A percentile compares a stretch with the other conserved stretches of the same genome.
phyloP scores from a whole-genome alignment of 75 land plant genomes.

The Pinus albicaulis region DNA sequence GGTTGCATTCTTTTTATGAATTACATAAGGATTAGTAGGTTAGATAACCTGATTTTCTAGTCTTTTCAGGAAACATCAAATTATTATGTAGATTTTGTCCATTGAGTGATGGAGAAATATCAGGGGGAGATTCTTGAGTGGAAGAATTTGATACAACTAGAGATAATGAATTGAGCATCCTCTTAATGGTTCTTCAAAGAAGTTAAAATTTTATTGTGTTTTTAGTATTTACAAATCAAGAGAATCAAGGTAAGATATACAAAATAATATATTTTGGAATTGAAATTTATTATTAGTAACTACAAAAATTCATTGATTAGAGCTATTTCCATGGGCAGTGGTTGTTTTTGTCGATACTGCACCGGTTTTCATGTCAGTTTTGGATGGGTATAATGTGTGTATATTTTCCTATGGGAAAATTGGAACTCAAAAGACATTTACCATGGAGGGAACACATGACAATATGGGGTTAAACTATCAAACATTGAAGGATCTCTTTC shows the following conservation, averaged over 20 bases:
- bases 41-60: not conserved
- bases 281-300: not conserved
- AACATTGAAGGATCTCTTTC: constrained; percentile 79
- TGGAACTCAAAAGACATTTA: constrained; percentile 94
- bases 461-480: constrained; percentile 91
- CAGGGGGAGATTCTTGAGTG: constrained; percentile 41
- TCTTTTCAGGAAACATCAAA: constrained; percentile 51
- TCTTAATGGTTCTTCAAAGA: too few species aligned
- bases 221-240: constrained; percentile 73
- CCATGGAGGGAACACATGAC: constrained; percentile 83
- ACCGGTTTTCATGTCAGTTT: constrained; percentile 76
- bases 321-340: constrained; percentile 31
- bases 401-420: constrained; percentile 97
- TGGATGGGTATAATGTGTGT: constrained; percentile 96
- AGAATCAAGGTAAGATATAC: constrained; percentile 62
- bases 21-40: not conserved
- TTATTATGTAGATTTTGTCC: constrained; percentile 93
- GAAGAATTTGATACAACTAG: constrained; percentile 79
- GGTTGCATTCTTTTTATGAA: not conserved
- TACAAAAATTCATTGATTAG: not conserved
- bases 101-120: constrained; percentile 51
- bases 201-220: too few species aligned
- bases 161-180: constrained; percentile 68
- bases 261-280: not conserved
- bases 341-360: constrained; percentile 86